phyloP scores from a whole-genome alignment of 805 yeast species.

The Schizosaccharomyces octosporus region DNA sequence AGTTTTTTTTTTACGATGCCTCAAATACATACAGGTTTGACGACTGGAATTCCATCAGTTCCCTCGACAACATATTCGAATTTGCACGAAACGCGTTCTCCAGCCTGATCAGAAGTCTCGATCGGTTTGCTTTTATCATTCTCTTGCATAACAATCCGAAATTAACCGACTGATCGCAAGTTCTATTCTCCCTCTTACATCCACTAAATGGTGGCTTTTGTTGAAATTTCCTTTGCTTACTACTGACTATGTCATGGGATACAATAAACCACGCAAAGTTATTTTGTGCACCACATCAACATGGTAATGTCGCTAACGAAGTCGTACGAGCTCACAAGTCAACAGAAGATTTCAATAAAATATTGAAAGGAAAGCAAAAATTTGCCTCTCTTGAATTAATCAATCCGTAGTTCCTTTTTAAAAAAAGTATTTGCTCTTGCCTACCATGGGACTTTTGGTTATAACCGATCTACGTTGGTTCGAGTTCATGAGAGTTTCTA shows the following conservation, averaged over 20 bases:
- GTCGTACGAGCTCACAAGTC: no score
- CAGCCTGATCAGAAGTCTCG: background rate
- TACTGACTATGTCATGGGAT: slow-evolving; percentile 2
- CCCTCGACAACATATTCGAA: background rate
- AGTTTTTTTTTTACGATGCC: background rate
- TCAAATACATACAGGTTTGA: background rate
- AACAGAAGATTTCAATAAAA: no score
- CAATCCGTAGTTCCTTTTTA: no score
- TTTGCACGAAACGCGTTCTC: background rate
- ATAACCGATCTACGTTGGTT: no score
- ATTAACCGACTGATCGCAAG: background rate
- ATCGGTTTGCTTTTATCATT: background rate
- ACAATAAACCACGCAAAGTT: background rate
- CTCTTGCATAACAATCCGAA: background rate
- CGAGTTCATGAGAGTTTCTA: no score
- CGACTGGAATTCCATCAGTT: background rate
- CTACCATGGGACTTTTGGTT: no score
- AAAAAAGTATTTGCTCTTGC: no score
- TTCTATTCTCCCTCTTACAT: background rate
- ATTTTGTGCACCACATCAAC: no score
- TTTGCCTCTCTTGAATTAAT: no score
- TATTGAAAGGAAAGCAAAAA: no score
- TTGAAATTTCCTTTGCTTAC: background rate
- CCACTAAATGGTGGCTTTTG: background rate
- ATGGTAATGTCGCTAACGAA: no score